These are phyloP conservation scores for Populus tremula DNA, from an alignment of 345 rosid species.

Conservation along the genomic window DNA sequence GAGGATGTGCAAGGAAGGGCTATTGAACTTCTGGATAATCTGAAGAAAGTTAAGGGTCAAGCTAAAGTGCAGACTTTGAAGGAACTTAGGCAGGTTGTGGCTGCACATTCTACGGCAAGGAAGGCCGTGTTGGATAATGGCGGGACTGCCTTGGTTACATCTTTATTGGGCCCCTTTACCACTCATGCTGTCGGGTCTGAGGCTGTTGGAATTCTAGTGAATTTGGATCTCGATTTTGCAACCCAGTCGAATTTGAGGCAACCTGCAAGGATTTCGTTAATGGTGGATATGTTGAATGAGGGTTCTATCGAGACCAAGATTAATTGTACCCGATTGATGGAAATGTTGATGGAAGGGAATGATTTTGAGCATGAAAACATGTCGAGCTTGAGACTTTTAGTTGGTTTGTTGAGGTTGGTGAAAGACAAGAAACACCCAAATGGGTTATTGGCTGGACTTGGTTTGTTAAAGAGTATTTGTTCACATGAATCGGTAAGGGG, in stretches of 20 bases:
- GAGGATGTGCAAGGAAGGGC: slow-evolving; percentile 73
- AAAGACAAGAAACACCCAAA: slow-evolving; percentile 28
- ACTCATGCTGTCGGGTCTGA: slow-evolving; percentile 72
- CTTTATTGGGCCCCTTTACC: slow-evolving; percentile 62
- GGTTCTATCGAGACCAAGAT: slow-evolving; percentile 64
- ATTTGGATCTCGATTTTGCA: slow-evolving; percentile 55
- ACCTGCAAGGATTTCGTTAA: slow-evolving; percentile 57
- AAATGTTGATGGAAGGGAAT: slow-evolving; percentile 48
- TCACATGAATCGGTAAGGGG: slow-evolving; percentile 21
- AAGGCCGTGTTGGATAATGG: slow-evolving; percentile 54
- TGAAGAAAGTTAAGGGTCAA: slow-evolving; percentile 66
- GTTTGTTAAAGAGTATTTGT: slow-evolving; percentile 25
- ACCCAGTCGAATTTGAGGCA: slow-evolving; percentile 55
- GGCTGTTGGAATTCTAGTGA: slow-evolving; percentile 61
- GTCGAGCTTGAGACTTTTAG: slow-evolving; percentile 33
- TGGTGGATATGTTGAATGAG: slow-evolving; percentile 68
- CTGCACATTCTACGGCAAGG: slow-evolving; percentile 47
- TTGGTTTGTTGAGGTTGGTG: slow-evolving; percentile 31
- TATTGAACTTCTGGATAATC: slow-evolving; percentile 47
- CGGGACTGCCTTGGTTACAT: slow-evolving; percentile 47
- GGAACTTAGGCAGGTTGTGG: slow-evolving; percentile 55
- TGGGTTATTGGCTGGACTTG: slow-evolving; percentile 25
- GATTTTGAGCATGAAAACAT: slow-evolving; percentile 35
- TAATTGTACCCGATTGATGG: slow-evolving; percentile 54
- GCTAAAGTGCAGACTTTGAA: slow-evolving; percentile 60